Conservation (phyloP, 257 asterid species). For the Solanum raphanifolium region DNA sequence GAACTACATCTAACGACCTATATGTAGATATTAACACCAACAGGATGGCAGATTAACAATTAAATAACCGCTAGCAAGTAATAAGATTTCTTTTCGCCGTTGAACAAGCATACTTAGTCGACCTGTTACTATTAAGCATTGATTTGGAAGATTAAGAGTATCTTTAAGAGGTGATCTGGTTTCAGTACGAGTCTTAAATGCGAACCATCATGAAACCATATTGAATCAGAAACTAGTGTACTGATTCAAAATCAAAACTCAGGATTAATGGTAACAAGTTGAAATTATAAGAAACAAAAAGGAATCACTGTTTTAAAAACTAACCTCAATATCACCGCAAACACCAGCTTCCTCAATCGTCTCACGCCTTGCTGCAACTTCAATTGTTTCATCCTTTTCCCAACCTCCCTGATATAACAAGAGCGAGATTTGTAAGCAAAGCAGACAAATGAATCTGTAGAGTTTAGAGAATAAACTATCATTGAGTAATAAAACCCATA, state of each 20-base stretch:
- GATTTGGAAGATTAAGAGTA: not conserved
- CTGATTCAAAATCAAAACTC: not conserved
- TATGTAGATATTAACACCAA: not conserved
- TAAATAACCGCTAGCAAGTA: not conserved
- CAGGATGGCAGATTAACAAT: not conserved
- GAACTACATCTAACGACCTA: not conserved
- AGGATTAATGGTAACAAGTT: not conserved
- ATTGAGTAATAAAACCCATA: not conserved
- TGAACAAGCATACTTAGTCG: not conserved
- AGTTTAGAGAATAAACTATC: not conserved
- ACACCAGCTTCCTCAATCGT: slow-evolving; percentile 95
- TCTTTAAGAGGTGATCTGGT: not conserved
- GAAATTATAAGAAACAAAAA: not conserved
- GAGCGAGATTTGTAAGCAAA: not conserved
- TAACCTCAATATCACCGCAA: slow-evolving; percentile 66
- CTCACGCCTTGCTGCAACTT: slow-evolving; percentile 73
- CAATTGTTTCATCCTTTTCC: slow-evolving; percentile 71
- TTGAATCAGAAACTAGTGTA: not conserved
- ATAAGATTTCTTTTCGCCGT: not conserved
- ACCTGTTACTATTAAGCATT: not conserved
- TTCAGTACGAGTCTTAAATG: not conserved
- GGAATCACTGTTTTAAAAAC: not conserved
- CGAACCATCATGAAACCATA: not conserved
- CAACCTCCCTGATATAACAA: slow-evolving; percentile 66
- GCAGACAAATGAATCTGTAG: not conserved